Conservation (phyloP, 768 basidiomycete species). For the Mycena latifolia region DNA sequence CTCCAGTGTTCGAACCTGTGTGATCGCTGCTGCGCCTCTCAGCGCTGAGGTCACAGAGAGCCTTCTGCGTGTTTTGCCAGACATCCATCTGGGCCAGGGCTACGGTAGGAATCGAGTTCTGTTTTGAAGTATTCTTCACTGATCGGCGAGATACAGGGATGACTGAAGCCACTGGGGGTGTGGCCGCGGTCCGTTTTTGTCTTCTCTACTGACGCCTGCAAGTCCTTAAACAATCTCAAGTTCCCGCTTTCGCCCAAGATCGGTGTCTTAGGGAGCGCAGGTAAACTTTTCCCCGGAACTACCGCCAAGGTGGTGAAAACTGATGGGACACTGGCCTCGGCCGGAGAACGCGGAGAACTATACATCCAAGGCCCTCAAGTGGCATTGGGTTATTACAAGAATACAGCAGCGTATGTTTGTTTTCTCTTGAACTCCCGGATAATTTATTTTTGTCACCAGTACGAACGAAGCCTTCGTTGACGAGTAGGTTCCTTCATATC, state of each 20-base stretch:
- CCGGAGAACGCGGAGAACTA: no score
- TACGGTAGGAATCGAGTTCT: not conserved
- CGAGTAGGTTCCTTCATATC: conserved; percentile 54
- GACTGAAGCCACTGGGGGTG: not conserved
- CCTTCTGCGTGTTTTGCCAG: not conserved
- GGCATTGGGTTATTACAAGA: conserved; percentile 55
- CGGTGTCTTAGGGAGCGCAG: conserved; percentile 31
- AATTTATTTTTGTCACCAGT: conserved; percentile 45
- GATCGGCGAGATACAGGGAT: not conserved
- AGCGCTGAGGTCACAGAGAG: not conserved
- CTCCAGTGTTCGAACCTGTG: not conserved
- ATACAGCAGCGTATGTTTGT: conserved; percentile 63
- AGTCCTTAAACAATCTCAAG: conserved; percentile 45
- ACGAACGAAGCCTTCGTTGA: conserved; percentile 71
- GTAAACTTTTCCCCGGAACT: conserved; percentile 43
- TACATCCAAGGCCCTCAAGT: no score
- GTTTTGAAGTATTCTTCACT: conserved; percentile 38
- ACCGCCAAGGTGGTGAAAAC: no score
- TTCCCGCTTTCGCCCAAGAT: conserved; percentile 35
- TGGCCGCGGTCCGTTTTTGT: not conserved
- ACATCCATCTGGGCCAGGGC: not conserved
- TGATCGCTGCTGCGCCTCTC: not conserved
- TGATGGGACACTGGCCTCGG: no score
- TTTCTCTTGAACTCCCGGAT: conserved; percentile 20
- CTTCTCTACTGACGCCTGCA: conserved; percentile 37